Base-by-base conservation (phyloP, 805 yeast genomes). In the Schwanniomyces vanrijiae region DNA sequence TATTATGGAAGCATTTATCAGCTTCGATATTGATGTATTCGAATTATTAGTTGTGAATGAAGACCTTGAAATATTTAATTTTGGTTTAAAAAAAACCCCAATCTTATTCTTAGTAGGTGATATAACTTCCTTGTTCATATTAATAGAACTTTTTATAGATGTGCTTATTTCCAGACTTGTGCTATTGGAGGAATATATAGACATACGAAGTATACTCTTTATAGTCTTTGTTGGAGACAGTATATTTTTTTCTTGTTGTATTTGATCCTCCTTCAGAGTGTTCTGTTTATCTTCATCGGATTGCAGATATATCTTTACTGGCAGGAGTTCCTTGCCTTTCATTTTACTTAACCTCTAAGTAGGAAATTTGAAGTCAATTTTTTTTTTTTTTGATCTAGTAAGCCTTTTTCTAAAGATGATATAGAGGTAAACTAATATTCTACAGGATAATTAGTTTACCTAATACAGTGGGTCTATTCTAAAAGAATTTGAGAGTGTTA, bases 51-150 rank as follows among this genome's bases (percentile, higher is more conserved):
- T 28, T 6, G 35, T 28, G 16, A 34, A 42, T 8, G 66, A 57
- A 4, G 65, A 49, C 34, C 52, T 52, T 5, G 62, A 55, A 19
- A 57, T 44, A 21, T 53, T 33, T 43, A 61, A 60, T 29, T 49
- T 55, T n/a, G 68, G 68, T 13, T 55, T 47, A 16, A 53, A 48
- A 42, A 55, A 42, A 5, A 13, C 39, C 5, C 39, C 25, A 20
- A 37, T 37, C 18, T 21, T 37, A 13, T 6, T 19, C 16, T 37
- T 37, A 25, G 26, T 37, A 20, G 22, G 25, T 11, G 39, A 19
- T 19, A 21, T 20, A 3, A 11, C 25, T 11, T 37, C 22, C 13
- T 19, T 37, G 20, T 18, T 31, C 18, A 18, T 8, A 13, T 11
- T 14, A 16, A 14, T 5, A 14, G 34, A 18, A 11, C 20, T 31